Percentiles rank a stretch among this genome's conserved stretches.
phyloP scores from a whole-genome alignment of 352 stramenopile species.

The Elongisporangium undulatum region DNA sequence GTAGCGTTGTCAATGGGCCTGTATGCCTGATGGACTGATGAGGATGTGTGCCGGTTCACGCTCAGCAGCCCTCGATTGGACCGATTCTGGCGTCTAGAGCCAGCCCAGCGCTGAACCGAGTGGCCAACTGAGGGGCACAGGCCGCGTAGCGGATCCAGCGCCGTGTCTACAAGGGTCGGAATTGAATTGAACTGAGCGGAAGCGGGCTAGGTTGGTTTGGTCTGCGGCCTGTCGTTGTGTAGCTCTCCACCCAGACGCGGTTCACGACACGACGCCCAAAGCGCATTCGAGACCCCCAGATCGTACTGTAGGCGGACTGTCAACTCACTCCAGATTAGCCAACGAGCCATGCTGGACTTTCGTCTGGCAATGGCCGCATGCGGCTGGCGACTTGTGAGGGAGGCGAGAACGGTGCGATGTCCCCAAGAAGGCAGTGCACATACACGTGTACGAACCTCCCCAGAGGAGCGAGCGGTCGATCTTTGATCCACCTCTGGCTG shows the following conservation, averaged over 20 bases:
- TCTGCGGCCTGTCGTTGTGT: background rate
- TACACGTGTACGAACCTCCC: background rate
- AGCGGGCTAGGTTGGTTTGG: background rate
- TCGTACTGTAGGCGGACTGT: background rate
- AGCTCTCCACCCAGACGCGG: background rate
- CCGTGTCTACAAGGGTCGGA: background rate
- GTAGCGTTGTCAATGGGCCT: background rate
- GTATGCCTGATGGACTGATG: background rate
- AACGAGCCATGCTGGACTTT: background rate
- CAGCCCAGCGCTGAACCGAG: background rate
- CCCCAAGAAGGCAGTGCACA: too few species aligned
- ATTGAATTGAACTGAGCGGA: too few species aligned
- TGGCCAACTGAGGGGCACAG: background rate
- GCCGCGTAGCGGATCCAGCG: too few species aligned
- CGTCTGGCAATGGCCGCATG: too few species aligned
- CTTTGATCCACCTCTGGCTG: background rate
- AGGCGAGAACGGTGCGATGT: too few species aligned
- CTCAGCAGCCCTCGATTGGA: background rate
- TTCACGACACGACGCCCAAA: background rate
- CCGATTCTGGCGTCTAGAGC: background rate
- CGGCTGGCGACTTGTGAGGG: too few species aligned
- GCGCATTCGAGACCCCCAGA: background rate
- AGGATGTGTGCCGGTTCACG: background rate
- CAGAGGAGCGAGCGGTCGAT: background rate
- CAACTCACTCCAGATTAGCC: background rate